A percentile compares a stretch with the other conserved stretches of the same genome.
Conservation (phyloP, 306 rosid genomes). For the Arachis stenosperma region DNA sequence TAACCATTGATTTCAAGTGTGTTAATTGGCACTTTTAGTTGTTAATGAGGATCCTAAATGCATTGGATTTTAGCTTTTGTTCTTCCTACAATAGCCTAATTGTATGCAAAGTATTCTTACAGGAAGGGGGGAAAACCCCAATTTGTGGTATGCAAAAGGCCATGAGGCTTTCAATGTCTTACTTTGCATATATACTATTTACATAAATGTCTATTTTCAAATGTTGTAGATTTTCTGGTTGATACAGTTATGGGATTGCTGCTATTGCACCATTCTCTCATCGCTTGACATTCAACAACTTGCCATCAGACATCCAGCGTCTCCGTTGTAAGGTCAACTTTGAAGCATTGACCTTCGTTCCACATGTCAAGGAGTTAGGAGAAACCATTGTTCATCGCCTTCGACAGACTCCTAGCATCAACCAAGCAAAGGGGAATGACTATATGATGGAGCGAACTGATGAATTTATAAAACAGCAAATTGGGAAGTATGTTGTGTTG, state of each 20-base stretch:
- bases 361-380: constrained; percentile 78
- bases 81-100: constrained; percentile 29
- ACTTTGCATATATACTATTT: constrained; percentile 30
- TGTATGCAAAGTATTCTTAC: not conserved
- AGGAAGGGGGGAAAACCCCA: not conserved
- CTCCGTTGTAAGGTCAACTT: constrained; percentile 96
- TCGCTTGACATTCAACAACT: constrained; percentile 90
- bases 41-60: not conserved
- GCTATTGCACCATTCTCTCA: constrained; percentile 97
- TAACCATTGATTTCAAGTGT: not conserved
- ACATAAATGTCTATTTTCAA: constrained; percentile 44
- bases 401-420: constrained; percentile 44
- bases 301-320: constrained; percentile 81
- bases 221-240: constrained; percentile 47
- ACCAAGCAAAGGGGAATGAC: constrained; percentile 40
- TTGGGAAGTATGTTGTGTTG: constrained; percentile 77
- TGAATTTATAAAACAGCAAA: constrained; percentile 45
- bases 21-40: not conserved
- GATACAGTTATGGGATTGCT: constrained; percentile 88
- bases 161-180: constrained; percentile 23
- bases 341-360: constrained; percentile 86
- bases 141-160: not conserved
- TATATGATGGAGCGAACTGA: constrained; percentile 49
- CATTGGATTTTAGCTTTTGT: not conserved
- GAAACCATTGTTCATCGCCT: constrained; percentile 71